A percentile compares a stretch with the other conserved stretches of the same genome.
phyloP scores from a whole-genome alignment of 2,329 filamentous ascomycete genomes.

The Fusarium succisae region DNA sequence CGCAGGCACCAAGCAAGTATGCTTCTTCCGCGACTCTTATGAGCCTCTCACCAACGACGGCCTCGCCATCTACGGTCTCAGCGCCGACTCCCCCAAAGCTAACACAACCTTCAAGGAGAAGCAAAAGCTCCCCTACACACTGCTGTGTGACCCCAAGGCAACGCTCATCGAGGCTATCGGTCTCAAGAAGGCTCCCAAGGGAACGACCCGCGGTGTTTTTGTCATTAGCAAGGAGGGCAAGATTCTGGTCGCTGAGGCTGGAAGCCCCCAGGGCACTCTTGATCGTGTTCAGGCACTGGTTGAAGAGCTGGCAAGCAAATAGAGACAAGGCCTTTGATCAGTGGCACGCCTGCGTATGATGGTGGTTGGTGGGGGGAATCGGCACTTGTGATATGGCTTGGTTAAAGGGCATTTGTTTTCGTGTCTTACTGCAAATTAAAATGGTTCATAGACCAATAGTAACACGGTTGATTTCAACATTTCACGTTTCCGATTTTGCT shows the following conservation, averaged over 20 bases:
- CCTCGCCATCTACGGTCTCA: constrained; percentile 89
- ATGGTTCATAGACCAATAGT: constrained; percentile 13
- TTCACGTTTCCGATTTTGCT: background rate
- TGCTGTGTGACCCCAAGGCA: constrained; percentile 82
- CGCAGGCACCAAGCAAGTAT: constrained; percentile 89
- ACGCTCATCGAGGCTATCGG: constrained; percentile 86
- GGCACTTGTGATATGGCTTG: background rate
- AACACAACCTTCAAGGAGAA: constrained; percentile 94
- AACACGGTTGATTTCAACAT: background rate
- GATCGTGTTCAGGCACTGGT: constrained; percentile 80
- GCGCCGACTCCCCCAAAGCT: constrained; percentile 85
- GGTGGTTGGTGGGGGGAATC: background rate
- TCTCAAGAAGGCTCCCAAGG: constrained; percentile 84
- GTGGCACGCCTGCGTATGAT: background rate
- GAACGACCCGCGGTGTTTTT: constrained; percentile 88
- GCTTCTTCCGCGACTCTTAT: constrained; percentile 90
- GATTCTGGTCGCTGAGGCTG: constrained; percentile 77
- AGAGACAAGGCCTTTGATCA: background rate
- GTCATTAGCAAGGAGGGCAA: constrained; percentile 85
- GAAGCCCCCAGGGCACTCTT: constrained; percentile 80
- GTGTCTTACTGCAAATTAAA: background rate
- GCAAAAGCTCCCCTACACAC: constrained; percentile 86
- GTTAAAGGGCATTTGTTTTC: background rate
- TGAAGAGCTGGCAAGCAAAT: constrained; percentile 50
- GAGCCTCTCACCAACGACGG: constrained; percentile 78